Conservation (phyloP, 768 basidiomycete species). For the Russula sp. region DNA sequence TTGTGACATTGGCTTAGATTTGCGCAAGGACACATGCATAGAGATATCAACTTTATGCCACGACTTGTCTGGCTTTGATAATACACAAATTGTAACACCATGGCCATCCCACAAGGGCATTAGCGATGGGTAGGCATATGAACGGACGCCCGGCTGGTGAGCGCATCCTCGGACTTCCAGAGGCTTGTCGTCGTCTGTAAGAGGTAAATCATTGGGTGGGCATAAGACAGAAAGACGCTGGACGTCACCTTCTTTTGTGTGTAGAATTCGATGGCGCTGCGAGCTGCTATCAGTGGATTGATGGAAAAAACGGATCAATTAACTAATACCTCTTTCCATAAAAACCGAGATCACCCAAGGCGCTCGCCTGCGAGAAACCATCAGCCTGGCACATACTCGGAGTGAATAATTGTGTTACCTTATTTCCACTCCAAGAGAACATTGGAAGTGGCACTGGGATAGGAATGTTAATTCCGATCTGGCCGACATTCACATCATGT, state of each 20-base stretch:
- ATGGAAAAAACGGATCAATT: conserved; percentile 2
- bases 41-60: background rate
- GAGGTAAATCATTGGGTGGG: background rate
- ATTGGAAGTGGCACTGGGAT: conserved; percentile 90
- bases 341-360: conserved; percentile 82
- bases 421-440: conserved; percentile 97
- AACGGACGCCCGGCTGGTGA: conserved; percentile 71
- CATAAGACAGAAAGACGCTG: background rate
- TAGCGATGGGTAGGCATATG: conserved; percentile 78
- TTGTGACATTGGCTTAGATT: background rate
- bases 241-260: conserved; percentile 78
- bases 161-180: conserved; percentile 84
- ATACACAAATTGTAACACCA: background rate
- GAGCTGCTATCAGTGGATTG: conserved; percentile 3
- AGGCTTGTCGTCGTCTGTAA: conserved; percentile 82
- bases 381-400: background rate
- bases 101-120: conserved; percentile 19
- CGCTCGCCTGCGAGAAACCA: conserved; percentile 43
- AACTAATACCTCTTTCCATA: conserved; percentile 71
- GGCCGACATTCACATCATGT: conserved; percentile 77
- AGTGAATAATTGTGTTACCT: conserved; percentile 33
- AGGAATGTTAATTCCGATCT: conserved; percentile 89
- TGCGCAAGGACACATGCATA: background rate
- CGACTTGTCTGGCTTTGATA: background rate
- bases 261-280: conserved; percentile 88